Evolutionary conservation across 164 flowering plant genomes (phyloP).

Genomic region (Vitis labrusca): DNA sequence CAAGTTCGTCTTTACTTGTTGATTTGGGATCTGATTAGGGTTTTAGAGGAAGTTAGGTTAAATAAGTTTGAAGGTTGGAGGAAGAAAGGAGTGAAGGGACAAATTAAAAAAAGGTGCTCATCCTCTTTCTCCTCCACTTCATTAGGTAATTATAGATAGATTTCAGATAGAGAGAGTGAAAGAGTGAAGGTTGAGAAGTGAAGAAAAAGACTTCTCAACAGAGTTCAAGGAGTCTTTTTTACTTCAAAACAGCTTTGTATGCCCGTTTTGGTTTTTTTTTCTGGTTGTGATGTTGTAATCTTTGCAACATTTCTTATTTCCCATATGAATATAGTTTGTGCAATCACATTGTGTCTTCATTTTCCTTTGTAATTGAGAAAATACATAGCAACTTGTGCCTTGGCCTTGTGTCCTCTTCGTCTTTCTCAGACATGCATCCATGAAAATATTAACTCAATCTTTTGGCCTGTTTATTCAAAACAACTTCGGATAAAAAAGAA

Average conservation of each 20-base stretch:
- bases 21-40: slow-evolving; percentile 18
- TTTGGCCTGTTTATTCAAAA: no score
- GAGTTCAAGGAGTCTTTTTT: slow-evolving; percentile 12
- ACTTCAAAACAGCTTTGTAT: slow-evolving; percentile 12
- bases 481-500: no score
- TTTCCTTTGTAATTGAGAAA: not conserved
- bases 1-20: slow-evolving; percentile 18
- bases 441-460: no score
- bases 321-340: slow-evolving; percentile 31
- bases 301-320: slow-evolving; percentile 33
- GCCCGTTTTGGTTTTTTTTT: slow-evolving; percentile 1
- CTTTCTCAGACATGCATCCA: not conserved
- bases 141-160: slow-evolving; percentile 13
- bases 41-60: slow-evolving; percentile 9
- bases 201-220: slow-evolving; percentile 21
- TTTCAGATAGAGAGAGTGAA: slow-evolving; percentile 13
- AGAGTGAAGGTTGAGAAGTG: slow-evolving; percentile 21
- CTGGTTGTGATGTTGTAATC: slow-evolving; percentile 41
- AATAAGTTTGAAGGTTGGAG: slow-evolving; percentile 38
- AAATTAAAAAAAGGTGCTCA: slow-evolving; percentile 60
- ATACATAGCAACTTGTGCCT: not conserved
- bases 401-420: no score
- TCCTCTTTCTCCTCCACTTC: slow-evolving; percentile 83
- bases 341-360: slow-evolving; percentile 1
- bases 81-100: slow-evolving; percentile 93